A percentile compares a stretch with the other conserved stretches of the same genome.
Evolutionary conservation across 75 land plant species (phyloP).

Genomic region (Gnetum montanum): DNA sequence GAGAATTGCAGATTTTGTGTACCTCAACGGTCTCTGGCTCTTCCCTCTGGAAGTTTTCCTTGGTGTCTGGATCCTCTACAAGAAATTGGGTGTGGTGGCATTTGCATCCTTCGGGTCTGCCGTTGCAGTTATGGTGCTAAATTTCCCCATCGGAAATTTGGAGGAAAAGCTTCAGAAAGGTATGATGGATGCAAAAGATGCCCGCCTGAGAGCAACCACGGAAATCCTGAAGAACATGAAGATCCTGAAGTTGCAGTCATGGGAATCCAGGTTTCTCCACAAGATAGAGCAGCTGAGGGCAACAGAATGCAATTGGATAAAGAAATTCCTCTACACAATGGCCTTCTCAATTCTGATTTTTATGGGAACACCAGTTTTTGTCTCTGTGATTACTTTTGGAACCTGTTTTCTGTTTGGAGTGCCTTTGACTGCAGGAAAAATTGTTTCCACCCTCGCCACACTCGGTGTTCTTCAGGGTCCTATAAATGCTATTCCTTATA

Average conservation of each 20-base stretch:
- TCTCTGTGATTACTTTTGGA: slow-evolving; percentile 51
- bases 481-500: slow-evolving; percentile 40
- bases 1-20: slow-evolving; percentile 38
- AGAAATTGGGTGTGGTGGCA: slow-evolving; percentile 42
- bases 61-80: slow-evolving; percentile 43
- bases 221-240: slow-evolving; percentile 63
- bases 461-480: slow-evolving; percentile 48
- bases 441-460: slow-evolving; percentile 57
- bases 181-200: slow-evolving; percentile 61
- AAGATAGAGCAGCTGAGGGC: slow-evolving; percentile 32
- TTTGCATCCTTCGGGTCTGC: slow-evolving; percentile 42
- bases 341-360: slow-evolving; percentile 23
- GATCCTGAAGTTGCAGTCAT: slow-evolving; percentile 60
- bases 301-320: slow-evolving; percentile 43
- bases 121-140: slow-evolving; percentile 32
- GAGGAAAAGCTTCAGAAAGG: slow-evolving; percentile 39
- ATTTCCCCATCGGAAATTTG: slow-evolving; percentile 36
- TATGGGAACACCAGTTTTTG: slow-evolving; percentile 43
- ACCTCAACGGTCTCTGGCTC: slow-evolving; percentile 48
- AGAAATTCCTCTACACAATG: slow-evolving; percentile 29
- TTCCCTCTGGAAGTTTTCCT: slow-evolving; percentile 37
- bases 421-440: slow-evolving; percentile 55
- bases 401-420: slow-evolving; percentile 52
- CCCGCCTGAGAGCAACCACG: slow-evolving; percentile 53
- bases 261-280: slow-evolving; percentile 56